A percentile compares a stretch with the other conserved stretches of the same genome.
phyloP scores from a whole-genome alignment of 23 red algal genomes.

The Rhodosorus marinus region DNA sequence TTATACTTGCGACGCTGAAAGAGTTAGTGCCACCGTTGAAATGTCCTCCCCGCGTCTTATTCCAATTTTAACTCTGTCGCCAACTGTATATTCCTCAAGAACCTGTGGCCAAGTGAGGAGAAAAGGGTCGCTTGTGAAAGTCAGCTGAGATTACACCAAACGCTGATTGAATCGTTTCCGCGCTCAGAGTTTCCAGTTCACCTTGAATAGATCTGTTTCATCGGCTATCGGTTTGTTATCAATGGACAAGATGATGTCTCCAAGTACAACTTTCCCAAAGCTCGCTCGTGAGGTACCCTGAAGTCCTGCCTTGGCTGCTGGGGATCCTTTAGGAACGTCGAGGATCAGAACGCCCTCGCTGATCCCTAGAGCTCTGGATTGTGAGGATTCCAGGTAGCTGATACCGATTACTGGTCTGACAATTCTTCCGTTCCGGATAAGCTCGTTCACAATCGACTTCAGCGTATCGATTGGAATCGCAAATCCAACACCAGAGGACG shows the following conservation, averaged over 20 bases:
- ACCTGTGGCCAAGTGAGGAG: no score
- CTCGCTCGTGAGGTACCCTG: conserved; percentile 33
- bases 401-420: conserved; percentile 89
- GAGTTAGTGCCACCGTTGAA: no score
- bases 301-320: conserved; percentile 73
- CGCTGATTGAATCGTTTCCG: no score
- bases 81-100: no score
- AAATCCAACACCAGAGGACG: conserved; percentile 84
- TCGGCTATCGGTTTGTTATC: conserved; percentile 45
- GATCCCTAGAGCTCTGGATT: conserved; percentile 66
- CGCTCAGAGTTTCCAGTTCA: no score
- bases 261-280: conserved; percentile 54
- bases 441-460: conserved; percentile 51
- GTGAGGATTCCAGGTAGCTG: conserved; percentile 81
- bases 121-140: no score
- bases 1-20: no score
- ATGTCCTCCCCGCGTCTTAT: no score
- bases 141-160: no score
- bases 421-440: conserved; percentile 83
- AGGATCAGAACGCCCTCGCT: conserved; percentile 76
- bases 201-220: conserved; percentile 85
- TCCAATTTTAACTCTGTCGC: no score
- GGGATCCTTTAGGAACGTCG: conserved; percentile 44
- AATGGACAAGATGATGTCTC: conserved; percentile 77
- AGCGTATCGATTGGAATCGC: conserved; percentile 94